A percentile compares a stretch with the other conserved stretches of the same genome.
phyloP scores from a whole-genome alignment of 345 rosid species.

The Eucalyptus pauciflora region DNA sequence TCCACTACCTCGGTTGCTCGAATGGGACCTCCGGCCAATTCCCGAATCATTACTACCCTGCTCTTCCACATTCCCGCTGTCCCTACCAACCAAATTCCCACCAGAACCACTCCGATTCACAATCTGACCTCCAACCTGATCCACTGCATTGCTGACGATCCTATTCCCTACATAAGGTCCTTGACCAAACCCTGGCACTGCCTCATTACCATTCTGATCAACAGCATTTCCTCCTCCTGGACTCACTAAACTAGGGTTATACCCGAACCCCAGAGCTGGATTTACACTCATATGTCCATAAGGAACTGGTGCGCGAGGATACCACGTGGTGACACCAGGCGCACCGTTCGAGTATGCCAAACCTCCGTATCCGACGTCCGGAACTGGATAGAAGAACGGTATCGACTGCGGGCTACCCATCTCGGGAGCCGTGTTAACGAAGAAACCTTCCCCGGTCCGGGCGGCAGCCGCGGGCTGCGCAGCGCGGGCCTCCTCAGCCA shows the following conservation, averaged over 20 bases:
- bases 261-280: conserved; percentile 15
- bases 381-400: conserved; percentile 28
- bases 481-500: conserved; percentile 41
- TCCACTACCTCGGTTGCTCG: conserved; percentile 17
- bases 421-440: conserved; percentile 7
- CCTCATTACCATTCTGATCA: conserved; percentile 26
- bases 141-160: conserved; percentile 35
- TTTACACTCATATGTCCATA: conserved; percentile 26
- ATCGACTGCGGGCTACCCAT: conserved; percentile 18
- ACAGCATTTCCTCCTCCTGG: conserved; percentile 32
- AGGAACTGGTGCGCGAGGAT: conserved; percentile 12
- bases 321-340: conserved; percentile 19
- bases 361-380: conserved; percentile 35
- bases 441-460: conserved; percentile 22
- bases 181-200: conserved; percentile 11
- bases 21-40: background rate
- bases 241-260: conserved; percentile 3
- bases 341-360: conserved; percentile 28
- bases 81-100: background rate
- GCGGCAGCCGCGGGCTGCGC: conserved; percentile 5
- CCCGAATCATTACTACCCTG: conserved; percentile 4
- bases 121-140: conserved; percentile 20
- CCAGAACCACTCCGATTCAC: background rate
- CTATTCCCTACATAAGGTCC: conserved; percentile 22
- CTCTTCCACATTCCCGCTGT: background rate